Evolutionary conservation across 148 eudicot genomes (phyloP).

Genomic region (Oxyria digyna): DNA sequence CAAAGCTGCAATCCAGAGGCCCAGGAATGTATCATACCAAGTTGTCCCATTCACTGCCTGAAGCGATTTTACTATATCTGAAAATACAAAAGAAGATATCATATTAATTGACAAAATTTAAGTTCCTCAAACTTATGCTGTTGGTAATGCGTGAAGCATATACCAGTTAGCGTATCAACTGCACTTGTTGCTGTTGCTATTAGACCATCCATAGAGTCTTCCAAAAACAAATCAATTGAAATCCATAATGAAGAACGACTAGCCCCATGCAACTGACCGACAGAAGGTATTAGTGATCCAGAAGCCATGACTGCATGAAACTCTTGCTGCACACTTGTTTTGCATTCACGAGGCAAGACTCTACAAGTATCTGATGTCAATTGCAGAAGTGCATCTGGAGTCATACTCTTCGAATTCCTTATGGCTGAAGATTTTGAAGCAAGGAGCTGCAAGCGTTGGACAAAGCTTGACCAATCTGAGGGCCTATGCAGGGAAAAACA

Average conservation of each 20-base stretch:
- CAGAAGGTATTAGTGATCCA: constrained; percentile 55
- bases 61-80: constrained; percentile 73
- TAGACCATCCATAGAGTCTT: constrained; percentile 84
- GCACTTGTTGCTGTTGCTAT: constrained; percentile 63
- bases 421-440: constrained; percentile 49
- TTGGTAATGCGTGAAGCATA: background rate
- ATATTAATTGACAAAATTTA: background rate
- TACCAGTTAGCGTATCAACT: constrained; percentile 79
- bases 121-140: background rate
- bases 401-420: constrained; percentile 55
- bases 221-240: constrained; percentile 77
- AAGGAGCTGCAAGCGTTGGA: constrained; percentile 51
- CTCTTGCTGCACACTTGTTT: constrained; percentile 48
- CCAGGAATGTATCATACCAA: constrained; percentile 86
- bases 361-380: constrained; percentile 48
- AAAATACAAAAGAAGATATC: constrained; percentile 7
- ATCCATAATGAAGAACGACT: constrained; percentile 71
- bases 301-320: constrained; percentile 72
- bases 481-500: constrained; percentile 41
- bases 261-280: constrained; percentile 47
- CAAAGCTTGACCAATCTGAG: constrained; percentile 51
- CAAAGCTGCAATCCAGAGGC: constrained; percentile 74
- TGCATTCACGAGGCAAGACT: constrained; percentile 45
- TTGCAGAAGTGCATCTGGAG: constrained; percentile 52
- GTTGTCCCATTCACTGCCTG: constrained; percentile 65